These are phyloP conservation scores for Metschnikowia kofuensis DNA, from an alignment of 805 yeast genomes.

Conservation along the genomic window DNA sequence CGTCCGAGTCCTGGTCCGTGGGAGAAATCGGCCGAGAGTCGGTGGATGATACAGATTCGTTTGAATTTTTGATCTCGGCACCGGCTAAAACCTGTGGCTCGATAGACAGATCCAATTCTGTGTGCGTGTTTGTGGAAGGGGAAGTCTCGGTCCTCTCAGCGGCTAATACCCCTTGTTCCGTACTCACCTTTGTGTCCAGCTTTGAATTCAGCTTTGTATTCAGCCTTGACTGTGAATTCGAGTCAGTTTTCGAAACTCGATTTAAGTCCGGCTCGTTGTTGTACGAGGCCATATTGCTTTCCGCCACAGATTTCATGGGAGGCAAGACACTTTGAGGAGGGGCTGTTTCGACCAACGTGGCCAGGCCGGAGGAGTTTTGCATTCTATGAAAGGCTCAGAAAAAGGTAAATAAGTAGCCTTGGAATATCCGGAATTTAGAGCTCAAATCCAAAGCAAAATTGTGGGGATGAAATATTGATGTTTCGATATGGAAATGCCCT, in stretches of 20 bases:
- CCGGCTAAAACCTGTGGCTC: neutral
- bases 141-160: neutral
- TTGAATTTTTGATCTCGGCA: neutral
- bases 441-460: too few relatives aligned
- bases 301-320: neutral
- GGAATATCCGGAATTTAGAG: too few relatives aligned
- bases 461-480: too few relatives aligned
- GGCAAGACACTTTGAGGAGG: neutral
- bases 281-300: neutral
- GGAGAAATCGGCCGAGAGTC: slow-evolving; percentile 4
- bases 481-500: too few relatives aligned
- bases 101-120: too few relatives aligned
- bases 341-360: slow-evolving; percentile 5
- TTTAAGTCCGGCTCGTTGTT: too few relatives aligned
- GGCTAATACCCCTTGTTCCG: neutral
- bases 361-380: slow-evolving; percentile 3
- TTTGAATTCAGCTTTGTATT: too few relatives aligned
- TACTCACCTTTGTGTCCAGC: too few relatives aligned
- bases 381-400: neutral
- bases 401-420: too few relatives aligned
- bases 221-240: too few relatives aligned
- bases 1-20: slow-evolving; percentile 6
- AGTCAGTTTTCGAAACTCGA: too few relatives aligned
- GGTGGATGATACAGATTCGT: neutral
- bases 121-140: too few relatives aligned